These are phyloP conservation scores for Lentinus brumalis DNA, from an alignment of 768 basidiomycete genomes.

Conservation along the genomic window DNA sequence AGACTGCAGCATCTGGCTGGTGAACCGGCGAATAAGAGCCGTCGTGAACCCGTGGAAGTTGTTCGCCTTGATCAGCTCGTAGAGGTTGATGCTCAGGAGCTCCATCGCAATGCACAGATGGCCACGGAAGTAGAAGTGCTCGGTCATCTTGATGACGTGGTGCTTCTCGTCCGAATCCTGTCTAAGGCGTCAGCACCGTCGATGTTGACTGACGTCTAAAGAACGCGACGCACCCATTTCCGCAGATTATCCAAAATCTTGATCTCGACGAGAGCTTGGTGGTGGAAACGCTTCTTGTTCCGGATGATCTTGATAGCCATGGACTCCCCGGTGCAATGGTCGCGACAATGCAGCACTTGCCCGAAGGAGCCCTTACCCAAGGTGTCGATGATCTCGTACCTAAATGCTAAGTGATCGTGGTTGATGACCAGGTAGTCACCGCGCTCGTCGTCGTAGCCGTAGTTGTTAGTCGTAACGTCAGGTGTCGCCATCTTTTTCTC, in stretches of 20 bases:
- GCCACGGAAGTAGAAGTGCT: slow-evolving; percentile 96
- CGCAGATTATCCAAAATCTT: slow-evolving; percentile 95
- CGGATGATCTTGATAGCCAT: slow-evolving; percentile 99
- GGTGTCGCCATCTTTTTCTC: slow-evolving; percentile 81
- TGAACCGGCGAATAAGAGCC: slow-evolving; percentile 91
- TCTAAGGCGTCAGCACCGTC: not conserved
- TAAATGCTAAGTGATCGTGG: slow-evolving; percentile 92
- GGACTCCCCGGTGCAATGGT: slow-evolving; percentile 93
- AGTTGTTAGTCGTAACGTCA: slow-evolving; percentile 79
- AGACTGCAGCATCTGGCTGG: slow-evolving; percentile 91
- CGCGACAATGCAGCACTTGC: slow-evolving; percentile 93
- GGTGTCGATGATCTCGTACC: slow-evolving; percentile 92
- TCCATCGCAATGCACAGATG: slow-evolving; percentile 99
- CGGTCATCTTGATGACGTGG: slow-evolving; percentile 96
- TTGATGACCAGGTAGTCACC: slow-evolving; percentile 93
- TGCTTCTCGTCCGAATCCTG: slow-evolving; percentile 97
- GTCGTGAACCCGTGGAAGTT: slow-evolving; percentile 99
- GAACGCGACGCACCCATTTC: slow-evolving; percentile 74
- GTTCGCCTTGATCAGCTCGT: slow-evolving; percentile 99
- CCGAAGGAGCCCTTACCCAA: slow-evolving; percentile 99
- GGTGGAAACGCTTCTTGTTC: slow-evolving; percentile 98
- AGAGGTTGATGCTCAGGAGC: slow-evolving; percentile 95
- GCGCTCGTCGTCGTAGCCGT: slow-evolving; percentile 96
- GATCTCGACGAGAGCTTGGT: slow-evolving; percentile 98
- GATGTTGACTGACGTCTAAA: not conserved